Evolutionary conservation across 2,329 filamentous ascomycete species (phyloP), one percentile per base, ranked within the genome.

Genomic region (Cladosporium sphaerospermum): DNA sequence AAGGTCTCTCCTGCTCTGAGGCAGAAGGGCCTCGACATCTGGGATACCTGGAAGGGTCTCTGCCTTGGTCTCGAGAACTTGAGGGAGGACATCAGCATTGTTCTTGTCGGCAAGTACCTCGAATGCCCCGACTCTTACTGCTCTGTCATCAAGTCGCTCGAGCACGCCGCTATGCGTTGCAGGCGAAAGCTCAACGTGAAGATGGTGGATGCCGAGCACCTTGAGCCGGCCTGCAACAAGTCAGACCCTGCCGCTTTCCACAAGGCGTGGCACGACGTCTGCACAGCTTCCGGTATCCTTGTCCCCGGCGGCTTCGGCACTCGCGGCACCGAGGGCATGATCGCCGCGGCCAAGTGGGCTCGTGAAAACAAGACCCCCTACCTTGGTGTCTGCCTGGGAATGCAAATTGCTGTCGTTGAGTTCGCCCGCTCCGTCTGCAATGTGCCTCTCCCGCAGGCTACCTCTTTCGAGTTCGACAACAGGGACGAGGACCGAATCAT

Each of bases 321-420:
- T 36, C 79, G 93, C 61, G 92, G 89, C 54, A 89, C 83, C 0
- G 85, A 92, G 67, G 93, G 93, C 57, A 97, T 97, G 90, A 85
- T 97, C 64, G 76, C 82, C 52, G 88, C 86, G 3, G 86, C 87
- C n/a, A 85, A 84, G 59, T 96, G 88, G 85, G 91, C 92, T 1
- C 84, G 93, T 53, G 85, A 86, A 60, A 84, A 89, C 62, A 84
- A 86, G 57, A 81, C 81, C 3, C 90, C 90, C 1, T 96, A 86
- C 72, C 78, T 97, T 1, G 93, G 93, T 55, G 86, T 97, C 58
- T 96, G 92, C 68, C 76, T 96, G 18, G 90, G 90, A 54, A 89
- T 96, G 84, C 93, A 97, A 69, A 80, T 96, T 44, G 90, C 92
- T 16, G 89, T 96, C 44, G 86, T 96, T 61, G 91, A 97, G 70